Evolutionary conservation across 2,329 filamentous ascomycete species (phyloP).

Genomic region (Alternaria panax): DNA sequence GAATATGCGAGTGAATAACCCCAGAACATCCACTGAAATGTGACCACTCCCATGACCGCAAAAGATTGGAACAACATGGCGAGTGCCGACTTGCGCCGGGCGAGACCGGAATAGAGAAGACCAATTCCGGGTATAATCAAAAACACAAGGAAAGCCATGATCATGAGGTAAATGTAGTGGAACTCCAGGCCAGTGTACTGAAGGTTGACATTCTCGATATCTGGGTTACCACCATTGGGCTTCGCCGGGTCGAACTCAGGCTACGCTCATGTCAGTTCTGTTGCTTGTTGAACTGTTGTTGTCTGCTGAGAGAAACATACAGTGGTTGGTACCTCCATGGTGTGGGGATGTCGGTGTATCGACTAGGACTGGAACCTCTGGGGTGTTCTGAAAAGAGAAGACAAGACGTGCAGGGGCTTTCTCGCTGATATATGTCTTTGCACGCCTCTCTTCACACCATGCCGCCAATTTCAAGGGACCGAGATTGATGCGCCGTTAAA

Average conservation of each 20-base stretch:
- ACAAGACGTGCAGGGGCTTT: conserved; percentile 19
- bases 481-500: conserved; percentile 11
- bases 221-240: conserved; percentile 63
- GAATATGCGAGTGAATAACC: conserved; percentile 70
- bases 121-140: conserved; percentile 73
- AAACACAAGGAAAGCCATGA: conserved; percentile 69
- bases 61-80: conserved; percentile 69
- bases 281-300: neutral
- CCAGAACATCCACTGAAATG: conserved; percentile 71
- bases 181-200: conserved; percentile 67
- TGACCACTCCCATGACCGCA: conserved; percentile 63
- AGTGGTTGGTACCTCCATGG: conserved; percentile 26
- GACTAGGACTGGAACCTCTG: conserved; percentile 5
- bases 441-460: conserved; percentile 2
- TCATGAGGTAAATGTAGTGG: conserved; percentile 67
- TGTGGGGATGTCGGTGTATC: conserved; percentile 3
- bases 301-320: conserved; percentile 19
- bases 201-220: conserved; percentile 63
- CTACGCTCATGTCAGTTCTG: conserved; percentile 22
- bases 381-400: conserved; percentile 8
- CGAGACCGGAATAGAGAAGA: conserved; percentile 69
- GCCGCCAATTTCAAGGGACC: conserved; percentile 19
- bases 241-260: conserved; percentile 52
- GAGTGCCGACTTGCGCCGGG: conserved; percentile 68
- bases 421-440: conserved; percentile 33